These are phyloP conservation scores for Lipomyces lipofer DNA, from an alignment of 805 yeast species.

Conservation along the genomic window DNA sequence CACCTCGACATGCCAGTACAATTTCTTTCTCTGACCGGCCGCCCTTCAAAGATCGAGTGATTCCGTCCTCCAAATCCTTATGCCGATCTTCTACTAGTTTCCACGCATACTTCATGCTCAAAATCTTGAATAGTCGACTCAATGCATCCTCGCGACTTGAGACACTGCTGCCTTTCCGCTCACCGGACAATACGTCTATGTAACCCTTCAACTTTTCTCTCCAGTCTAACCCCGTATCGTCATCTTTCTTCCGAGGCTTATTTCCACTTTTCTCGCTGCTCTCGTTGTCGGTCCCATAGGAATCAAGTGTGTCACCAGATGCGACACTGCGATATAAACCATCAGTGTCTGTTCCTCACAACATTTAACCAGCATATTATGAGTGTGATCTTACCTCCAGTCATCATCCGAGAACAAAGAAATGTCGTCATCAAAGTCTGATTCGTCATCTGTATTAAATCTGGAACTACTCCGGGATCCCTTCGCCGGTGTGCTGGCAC, in stretches of 20 bases:
- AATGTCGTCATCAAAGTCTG: slow-evolving; percentile 20
- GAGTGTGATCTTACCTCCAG: slow-evolving; percentile 20
- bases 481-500: neutral
- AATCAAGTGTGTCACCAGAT: slow-evolving; percentile 22
- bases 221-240: slow-evolving; percentile 25
- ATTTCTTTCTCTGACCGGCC: slow-evolving; percentile 22
- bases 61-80: slow-evolving; percentile 21
- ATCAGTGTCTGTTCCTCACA: neutral
- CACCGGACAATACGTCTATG: slow-evolving; percentile 21
- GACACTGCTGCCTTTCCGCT: slow-evolving; percentile 18
- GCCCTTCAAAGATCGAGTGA: slow-evolving; percentile 8
- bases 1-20: slow-evolving; percentile 13
- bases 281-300: slow-evolving; percentile 18
- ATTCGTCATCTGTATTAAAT: slow-evolving; percentile 14
- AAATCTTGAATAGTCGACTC: slow-evolving; percentile 17
- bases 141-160: slow-evolving; percentile 25
- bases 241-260: slow-evolving; percentile 16
- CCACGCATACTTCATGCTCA: slow-evolving; percentile 28
- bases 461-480: slow-evolving; percentile 6
- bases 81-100: slow-evolving; percentile 21
- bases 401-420: slow-evolving; percentile 24
- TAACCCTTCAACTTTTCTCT: slow-evolving; percentile 19
- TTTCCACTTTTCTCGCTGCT: slow-evolving; percentile 12
- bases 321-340: slow-evolving; percentile 6
- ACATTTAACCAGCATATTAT: neutral